A percentile compares a stretch with the other conserved stretches of the same genome.
phyloP scores from a whole-genome alignment of 139 green algal genomes.

The Bryopsis sp. region DNA sequence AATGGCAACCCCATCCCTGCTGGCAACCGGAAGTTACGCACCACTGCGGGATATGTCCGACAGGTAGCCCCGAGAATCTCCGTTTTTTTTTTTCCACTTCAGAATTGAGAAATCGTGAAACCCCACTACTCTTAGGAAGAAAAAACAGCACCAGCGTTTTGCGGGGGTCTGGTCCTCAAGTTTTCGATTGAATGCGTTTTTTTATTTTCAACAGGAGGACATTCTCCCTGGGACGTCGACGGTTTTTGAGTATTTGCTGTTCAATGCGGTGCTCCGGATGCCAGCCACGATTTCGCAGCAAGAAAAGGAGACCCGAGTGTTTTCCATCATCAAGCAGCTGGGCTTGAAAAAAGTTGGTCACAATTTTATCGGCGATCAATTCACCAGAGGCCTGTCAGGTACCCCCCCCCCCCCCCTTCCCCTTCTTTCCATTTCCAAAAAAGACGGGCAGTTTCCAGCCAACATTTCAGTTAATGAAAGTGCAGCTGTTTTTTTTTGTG shows the following conservation, averaged over 20 bases:
- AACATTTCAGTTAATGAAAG: no score
- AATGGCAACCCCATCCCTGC: constrained; percentile 31
- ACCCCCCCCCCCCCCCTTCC: background rate
- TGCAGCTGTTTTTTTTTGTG: background rate
- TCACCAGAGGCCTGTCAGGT: constrained; percentile 29
- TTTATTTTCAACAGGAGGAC: constrained; percentile 43
- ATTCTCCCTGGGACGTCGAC: constrained; percentile 50
- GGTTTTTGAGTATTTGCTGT: constrained; percentile 53
- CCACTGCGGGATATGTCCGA: constrained; percentile 24
- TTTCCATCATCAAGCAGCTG: constrained; percentile 37
- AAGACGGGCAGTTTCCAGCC: no score
- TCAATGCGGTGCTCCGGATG: constrained; percentile 39
- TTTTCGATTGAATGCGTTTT: constrained; percentile 13
- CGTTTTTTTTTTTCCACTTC: background rate
- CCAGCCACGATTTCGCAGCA: constrained; percentile 20
- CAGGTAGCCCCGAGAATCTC: constrained; percentile 10
- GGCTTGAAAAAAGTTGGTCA: constrained; percentile 42
- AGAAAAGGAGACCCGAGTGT: constrained; percentile 21
- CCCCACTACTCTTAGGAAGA: no score
- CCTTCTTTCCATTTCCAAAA: background rate
- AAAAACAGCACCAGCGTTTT: no score
- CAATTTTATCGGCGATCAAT: constrained; percentile 36
- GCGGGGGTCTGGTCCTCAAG: no score
- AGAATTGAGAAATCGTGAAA: no score
- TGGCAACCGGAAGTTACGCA: background rate